A percentile compares a stretch with the other conserved stretches of the same genome.
Evolutionary conservation across 208 protist genomes (phyloP).

Genomic region (Blastocrithidia nonstop): DNA sequence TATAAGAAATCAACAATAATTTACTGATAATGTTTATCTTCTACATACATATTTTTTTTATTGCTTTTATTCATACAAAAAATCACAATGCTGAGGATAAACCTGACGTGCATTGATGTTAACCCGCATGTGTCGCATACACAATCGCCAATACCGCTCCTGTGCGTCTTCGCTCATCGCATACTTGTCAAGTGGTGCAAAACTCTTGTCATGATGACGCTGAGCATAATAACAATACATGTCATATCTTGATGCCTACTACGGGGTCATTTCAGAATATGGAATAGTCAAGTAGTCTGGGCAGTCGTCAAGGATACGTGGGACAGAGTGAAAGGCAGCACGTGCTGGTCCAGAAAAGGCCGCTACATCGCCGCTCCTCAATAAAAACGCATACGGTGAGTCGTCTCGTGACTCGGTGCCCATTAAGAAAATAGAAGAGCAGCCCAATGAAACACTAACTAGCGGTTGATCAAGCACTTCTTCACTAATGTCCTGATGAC

Average conservation of each 20-base stretch:
- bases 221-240: constrained; percentile 11
- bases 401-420: constrained; percentile 54
- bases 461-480: constrained; percentile 53
- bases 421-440: constrained; percentile 76
- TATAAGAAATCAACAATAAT: no score
- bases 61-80: constrained; percentile 6
- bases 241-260: constrained; percentile 13
- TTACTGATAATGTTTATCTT: no score
- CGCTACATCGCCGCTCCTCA: constrained; percentile 66
- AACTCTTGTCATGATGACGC: constrained; percentile 9
- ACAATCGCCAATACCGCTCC: constrained; percentile 66
- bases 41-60: no score
- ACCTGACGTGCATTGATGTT: constrained; percentile 83
- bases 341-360: constrained; percentile 54
- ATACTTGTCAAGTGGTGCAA: constrained; percentile 12
- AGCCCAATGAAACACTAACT: constrained; percentile 61
- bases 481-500: constrained; percentile 81
- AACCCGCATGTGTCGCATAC: constrained; percentile 74
- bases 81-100: constrained; percentile 36
- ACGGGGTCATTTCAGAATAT: constrained; percentile 13
- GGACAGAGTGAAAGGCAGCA: constrained; percentile 49
- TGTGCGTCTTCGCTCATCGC: constrained; percentile 12
- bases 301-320: constrained; percentile 78
- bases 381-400: constrained; percentile 49
- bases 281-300: constrained; percentile 36